phyloP scores from a whole-genome alignment of 2,329 filamentous ascomycete genomes.

The Talaromyces pinophilus region DNA sequence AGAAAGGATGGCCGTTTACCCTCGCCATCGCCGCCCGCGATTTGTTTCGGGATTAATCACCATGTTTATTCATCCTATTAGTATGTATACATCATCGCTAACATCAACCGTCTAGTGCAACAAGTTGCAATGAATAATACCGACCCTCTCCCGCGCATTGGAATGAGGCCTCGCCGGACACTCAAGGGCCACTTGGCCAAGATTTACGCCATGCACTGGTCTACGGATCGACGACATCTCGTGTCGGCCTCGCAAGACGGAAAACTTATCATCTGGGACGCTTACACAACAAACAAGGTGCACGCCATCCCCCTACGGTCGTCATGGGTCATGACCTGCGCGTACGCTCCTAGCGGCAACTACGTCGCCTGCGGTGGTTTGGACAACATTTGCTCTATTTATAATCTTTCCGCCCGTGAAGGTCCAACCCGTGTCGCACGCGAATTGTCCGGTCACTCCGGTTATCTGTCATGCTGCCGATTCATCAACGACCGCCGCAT shows the following conservation, averaged over 20 bases:
- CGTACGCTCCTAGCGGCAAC: conserved; percentile 96
- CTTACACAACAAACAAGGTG: conserved; percentile 99
- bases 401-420: conserved; percentile 95
- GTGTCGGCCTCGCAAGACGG: conserved; percentile 98
- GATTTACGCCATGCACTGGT: conserved; percentile 99
- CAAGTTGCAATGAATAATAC: conserved; percentile 90
- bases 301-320: conserved; percentile 96
- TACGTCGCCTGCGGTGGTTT: conserved; percentile 98
- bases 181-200: conserved; percentile 98
- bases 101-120: conserved; percentile 63
- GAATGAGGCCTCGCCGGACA: conserved; percentile 97
- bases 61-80: neutral
- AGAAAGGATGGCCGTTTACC: conserved; percentile 43
- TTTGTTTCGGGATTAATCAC: neutral
- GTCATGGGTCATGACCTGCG: conserved; percentile 99
- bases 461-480: conserved; percentile 95
- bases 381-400: conserved; percentile 99
- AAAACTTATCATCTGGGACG: conserved; percentile 99
- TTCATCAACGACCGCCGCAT: conserved; percentile 99
- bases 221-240: conserved; percentile 92
- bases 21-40: conserved; percentile 1
- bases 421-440: conserved; percentile 95
- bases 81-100: conserved; percentile 2
- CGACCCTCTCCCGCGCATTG: conserved; percentile 85
- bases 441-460: conserved; percentile 93